Evolutionary conservation across 1,284 basidiomycete species (phyloP).

Genomic region (Phellopilus nigrolimitatus): DNA sequence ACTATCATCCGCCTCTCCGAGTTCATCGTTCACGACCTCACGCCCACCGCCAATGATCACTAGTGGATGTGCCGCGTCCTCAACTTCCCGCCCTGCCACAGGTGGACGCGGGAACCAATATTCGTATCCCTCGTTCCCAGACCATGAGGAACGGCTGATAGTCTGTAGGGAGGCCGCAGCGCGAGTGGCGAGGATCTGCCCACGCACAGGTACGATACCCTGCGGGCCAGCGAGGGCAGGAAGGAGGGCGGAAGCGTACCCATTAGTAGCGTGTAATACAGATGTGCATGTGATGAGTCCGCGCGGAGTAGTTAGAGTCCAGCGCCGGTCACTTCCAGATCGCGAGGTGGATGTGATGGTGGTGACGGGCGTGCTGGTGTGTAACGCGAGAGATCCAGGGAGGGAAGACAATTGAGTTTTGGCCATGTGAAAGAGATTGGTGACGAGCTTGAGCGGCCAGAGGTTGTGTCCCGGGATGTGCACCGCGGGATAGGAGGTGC

Average conservation of each 20-base stretch:
- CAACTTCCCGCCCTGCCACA: constrained; percentile 5
- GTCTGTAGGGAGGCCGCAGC: constrained; percentile 38
- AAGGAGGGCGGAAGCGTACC: constrained; percentile 62
- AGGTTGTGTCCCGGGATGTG: constrained; percentile 55
- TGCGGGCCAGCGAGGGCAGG: constrained; percentile 49
- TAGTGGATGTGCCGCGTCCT: constrained; percentile 38
- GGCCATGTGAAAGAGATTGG: constrained; percentile 51
- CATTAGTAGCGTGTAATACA: constrained; percentile 80
- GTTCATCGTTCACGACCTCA: constrained; percentile 42
- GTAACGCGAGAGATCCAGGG: constrained; percentile 43
- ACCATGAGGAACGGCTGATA: constrained; percentile 36
- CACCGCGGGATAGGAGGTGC: constrained; percentile 48
- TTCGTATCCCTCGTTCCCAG: constrained; percentile 50
- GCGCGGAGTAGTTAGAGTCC: constrained; percentile 53
- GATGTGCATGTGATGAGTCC: constrained; percentile 52
- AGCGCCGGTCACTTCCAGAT: constrained; percentile 35
- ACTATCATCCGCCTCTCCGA: constrained; percentile 59
- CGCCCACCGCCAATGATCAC: constrained; percentile 74
- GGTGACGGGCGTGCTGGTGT: constrained; percentile 68
- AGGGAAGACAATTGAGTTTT: constrained; percentile 25
- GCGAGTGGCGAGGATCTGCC: constrained; percentile 63
- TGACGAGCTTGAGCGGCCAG: constrained; percentile 76
- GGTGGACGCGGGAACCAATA: constrained; percentile 80
- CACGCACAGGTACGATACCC: constrained; percentile 68
- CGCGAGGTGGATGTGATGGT: constrained; percentile 30